Conservation (phyloP, 2,329 filamentous ascomycete species). For the Epichloe aotearoae region DNA sequence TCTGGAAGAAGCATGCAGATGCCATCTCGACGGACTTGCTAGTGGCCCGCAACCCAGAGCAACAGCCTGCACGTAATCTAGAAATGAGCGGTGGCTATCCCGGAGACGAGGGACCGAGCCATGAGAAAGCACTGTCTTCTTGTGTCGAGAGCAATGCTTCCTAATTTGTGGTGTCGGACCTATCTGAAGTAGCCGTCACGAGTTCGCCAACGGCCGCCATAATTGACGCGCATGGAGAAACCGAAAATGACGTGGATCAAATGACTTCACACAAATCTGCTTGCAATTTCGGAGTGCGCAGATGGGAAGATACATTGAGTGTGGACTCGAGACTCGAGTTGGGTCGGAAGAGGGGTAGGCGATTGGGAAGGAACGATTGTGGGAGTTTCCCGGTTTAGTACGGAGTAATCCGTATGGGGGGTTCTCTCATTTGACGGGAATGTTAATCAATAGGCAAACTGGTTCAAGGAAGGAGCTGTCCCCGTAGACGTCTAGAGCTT, state of each 20-base stretch:
- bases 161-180: not conserved
- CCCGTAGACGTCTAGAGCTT: too few relatives aligned
- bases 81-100: not conserved
- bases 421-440: too few relatives aligned
- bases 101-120: not conserved
- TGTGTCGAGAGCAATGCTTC: not conserved
- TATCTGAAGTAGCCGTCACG: not conserved
- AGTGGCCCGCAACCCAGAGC: not conserved
- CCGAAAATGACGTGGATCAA: not conserved
- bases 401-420: too few relatives aligned
- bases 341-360: not conserved
- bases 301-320: not conserved
- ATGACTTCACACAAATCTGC: not conserved
- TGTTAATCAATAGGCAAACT: too few relatives aligned
- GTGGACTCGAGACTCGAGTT: not conserved
- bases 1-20: constrained; percentile 14
- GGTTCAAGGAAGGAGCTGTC: not conserved
- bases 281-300: not conserved
- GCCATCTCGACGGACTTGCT: constrained; percentile 15
- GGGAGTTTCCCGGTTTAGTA: too few relatives aligned
- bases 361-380: not conserved
- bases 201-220: not conserved
- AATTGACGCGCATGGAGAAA: not conserved
- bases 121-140: not conserved
- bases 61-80: not conserved